phyloP scores from a whole-genome alignment of 202 grass and related monocot species.

The Bolboschoenoplectus hybrid region DNA sequence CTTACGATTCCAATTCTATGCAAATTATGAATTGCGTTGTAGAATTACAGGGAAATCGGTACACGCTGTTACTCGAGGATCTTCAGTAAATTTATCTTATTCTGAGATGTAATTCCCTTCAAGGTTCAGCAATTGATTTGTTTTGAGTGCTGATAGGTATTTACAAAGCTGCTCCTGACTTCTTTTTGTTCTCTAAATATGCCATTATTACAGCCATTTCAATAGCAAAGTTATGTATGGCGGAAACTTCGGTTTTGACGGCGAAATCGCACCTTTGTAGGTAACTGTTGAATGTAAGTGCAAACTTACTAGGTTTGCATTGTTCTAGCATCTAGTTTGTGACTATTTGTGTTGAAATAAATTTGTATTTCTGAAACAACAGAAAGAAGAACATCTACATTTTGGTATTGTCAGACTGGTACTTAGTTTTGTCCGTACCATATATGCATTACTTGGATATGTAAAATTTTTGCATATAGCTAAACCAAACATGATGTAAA shows the following conservation, averaged over 20 bases:
- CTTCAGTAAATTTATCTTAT: not conserved
- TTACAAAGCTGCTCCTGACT: not conserved
- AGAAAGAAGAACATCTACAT: not conserved
- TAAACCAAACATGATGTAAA: no score
- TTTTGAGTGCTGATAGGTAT: not conserved
- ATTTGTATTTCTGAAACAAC: not conserved
- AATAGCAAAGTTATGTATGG: slow-evolving; percentile 1
- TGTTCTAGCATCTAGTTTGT: slow-evolving; percentile 9
- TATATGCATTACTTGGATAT: no score
- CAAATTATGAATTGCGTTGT: not conserved
- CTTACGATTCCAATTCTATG: not conserved
- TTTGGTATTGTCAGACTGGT: not conserved
- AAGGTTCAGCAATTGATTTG: no score
- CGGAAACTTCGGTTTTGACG: not conserved
- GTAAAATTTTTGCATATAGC: no score
- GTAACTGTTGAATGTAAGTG: not conserved
- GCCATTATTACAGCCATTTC: not conserved
- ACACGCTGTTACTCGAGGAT: not conserved
- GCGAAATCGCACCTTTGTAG: not conserved
- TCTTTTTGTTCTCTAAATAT: not conserved
- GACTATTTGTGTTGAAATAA: slow-evolving; percentile 9
- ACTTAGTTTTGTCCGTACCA: no score
- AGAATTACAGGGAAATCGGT: not conserved
- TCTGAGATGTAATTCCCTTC: not conserved
- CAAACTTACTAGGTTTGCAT: not conserved